phyloP scores from a whole-genome alignment of 164 flowering plant genomes.

The Vitis labrusca region DNA sequence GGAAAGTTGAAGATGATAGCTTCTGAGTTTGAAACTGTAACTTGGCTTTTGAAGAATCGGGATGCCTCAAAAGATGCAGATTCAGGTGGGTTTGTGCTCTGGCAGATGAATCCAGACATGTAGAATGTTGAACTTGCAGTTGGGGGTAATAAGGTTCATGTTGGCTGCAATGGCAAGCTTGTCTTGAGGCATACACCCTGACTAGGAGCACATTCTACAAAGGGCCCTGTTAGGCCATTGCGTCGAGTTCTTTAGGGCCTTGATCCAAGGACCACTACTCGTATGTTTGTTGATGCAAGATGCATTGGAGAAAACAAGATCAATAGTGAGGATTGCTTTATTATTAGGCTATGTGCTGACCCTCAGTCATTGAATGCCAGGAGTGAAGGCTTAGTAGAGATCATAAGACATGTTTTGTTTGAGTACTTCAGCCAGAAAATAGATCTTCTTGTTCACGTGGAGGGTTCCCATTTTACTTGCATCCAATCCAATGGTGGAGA shows the following conservation, averaged over 20 bases:
- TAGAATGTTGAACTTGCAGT: too few species aligned
- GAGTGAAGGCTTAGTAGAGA: conserved; percentile 73
- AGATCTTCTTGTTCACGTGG: conserved; percentile 65
- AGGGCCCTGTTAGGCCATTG: conserved; percentile 65
- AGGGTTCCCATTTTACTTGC: conserved; percentile 69
- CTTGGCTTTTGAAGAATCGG: conserved; percentile 38
- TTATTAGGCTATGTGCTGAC: conserved; percentile 63
- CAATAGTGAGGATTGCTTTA: conserved; percentile 74
- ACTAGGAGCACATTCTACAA: conserved; percentile 51
- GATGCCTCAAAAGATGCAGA: conserved; percentile 37
- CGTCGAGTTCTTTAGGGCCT: conserved; percentile 81
- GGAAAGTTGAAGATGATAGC: conserved; percentile 64
- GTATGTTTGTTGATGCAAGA: conserved; percentile 57
- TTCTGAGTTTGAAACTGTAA: conserved; percentile 55
- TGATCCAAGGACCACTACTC: conserved; percentile 70
- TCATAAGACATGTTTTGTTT: conserved; percentile 63
- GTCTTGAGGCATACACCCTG: rapidly evolving
- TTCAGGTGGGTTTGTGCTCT: conserved; percentile 63
- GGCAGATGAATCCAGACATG: too few species aligned
- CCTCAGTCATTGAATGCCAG: conserved; percentile 59
- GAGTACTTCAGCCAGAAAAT: conserved; percentile 77
- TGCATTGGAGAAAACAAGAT: conserved; percentile 70
- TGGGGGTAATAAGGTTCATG: too few species aligned
- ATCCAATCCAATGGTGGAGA: conserved; percentile 68
- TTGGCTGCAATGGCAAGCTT: conserved; percentile 52